These are phyloP conservation scores for Cutaneotrichosporon daszewskae DNA, from an alignment of 1,284 basidiomycete species.

Conservation along the genomic window DNA sequence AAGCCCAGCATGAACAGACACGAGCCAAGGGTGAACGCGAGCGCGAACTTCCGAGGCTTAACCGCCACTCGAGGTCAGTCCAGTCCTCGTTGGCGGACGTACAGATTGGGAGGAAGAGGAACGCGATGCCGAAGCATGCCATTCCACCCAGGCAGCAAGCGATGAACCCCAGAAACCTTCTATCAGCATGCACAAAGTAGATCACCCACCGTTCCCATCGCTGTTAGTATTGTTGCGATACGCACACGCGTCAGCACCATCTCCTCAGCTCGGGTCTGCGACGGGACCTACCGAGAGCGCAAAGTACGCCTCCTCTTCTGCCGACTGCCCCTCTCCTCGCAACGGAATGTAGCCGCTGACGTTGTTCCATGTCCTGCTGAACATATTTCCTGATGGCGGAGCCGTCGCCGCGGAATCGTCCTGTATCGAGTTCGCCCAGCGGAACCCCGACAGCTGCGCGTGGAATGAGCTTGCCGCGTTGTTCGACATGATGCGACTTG, in stretches of 20 bases:
- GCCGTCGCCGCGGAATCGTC: constrained; percentile 61
- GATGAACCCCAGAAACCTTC: constrained; percentile 84
- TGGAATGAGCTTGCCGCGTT: constrained; percentile 37
- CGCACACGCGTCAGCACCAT: not conserved
- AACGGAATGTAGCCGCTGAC: constrained; percentile 76
- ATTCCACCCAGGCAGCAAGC: constrained; percentile 82
- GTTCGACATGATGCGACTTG: constrained; percentile 22
- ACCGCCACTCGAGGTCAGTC: constrained; percentile 55
- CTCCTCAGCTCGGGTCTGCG: not conserved
- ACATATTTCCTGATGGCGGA: constrained; percentile 53
- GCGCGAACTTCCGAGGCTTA: constrained; percentile 80
- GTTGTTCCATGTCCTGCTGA: constrained; percentile 53
- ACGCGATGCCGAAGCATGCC: constrained; percentile 92
- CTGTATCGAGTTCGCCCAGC: constrained; percentile 70
- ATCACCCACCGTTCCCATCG: constrained; percentile 39
- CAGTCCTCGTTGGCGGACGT: constrained; percentile 7
- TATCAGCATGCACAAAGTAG: not conserved
- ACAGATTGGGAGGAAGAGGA: constrained; percentile 76
- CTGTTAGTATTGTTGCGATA: constrained; percentile 15
- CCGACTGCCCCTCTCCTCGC: constrained; percentile 70
- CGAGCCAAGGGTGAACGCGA: constrained; percentile 65
- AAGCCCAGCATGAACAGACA: constrained; percentile 36
- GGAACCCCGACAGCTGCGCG: constrained; percentile 57
- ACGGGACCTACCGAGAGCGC: constrained; percentile 66
- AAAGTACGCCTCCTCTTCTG: constrained; percentile 96